Evolutionary conservation across 345 rosid genomes (phyloP).

Genomic region (Clarkia xantiana): DNA sequence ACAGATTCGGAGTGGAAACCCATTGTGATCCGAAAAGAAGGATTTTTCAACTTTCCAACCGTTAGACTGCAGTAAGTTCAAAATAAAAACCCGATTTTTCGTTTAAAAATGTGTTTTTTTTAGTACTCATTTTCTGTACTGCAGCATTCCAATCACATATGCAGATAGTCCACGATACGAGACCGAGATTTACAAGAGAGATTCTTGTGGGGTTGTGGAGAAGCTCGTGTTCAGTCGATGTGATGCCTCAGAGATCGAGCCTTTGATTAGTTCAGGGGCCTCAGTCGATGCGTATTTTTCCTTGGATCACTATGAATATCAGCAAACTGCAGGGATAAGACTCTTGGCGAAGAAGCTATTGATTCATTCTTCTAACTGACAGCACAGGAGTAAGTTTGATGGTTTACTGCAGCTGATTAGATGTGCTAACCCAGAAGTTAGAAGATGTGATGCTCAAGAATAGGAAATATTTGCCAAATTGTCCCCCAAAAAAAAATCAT

Average conservation of each 20-base stretch:
- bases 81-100: too few species aligned
- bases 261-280: slow-evolving; percentile 28
- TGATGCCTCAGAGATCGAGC: slow-evolving; percentile 35
- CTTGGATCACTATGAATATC: slow-evolving; percentile 61
- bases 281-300: slow-evolving; percentile 48
- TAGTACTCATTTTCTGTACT: not conserved
- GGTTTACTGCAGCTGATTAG: too few species aligned
- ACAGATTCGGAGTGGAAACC: slow-evolving; percentile 48
- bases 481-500: too few species aligned
- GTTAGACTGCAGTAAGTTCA: slow-evolving; percentile 70
- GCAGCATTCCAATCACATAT: slow-evolving; percentile 48
- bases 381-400: too few species aligned
- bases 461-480: too few species aligned
- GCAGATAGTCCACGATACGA: slow-evolving; percentile 33
- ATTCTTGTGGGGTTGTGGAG: slow-evolving; percentile 30
- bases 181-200: slow-evolving; percentile 52
- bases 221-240: slow-evolving; percentile 37
- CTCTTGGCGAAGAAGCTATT: slow-evolving; percentile 48
- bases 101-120: too few species aligned
- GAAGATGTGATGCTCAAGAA: too few species aligned
- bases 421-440: too few species aligned
- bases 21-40: slow-evolving; percentile 23
- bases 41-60: slow-evolving; percentile 29
- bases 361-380: slow-evolving; percentile 17
- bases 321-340: slow-evolving; percentile 58